A percentile compares a stretch with the other conserved stretches of the same genome.
These are phyloP conservation scores for Penicillium longicatenatum DNA, from an alignment of 495 filamentous ascomycete genomes.

Conservation along the genomic window DNA sequence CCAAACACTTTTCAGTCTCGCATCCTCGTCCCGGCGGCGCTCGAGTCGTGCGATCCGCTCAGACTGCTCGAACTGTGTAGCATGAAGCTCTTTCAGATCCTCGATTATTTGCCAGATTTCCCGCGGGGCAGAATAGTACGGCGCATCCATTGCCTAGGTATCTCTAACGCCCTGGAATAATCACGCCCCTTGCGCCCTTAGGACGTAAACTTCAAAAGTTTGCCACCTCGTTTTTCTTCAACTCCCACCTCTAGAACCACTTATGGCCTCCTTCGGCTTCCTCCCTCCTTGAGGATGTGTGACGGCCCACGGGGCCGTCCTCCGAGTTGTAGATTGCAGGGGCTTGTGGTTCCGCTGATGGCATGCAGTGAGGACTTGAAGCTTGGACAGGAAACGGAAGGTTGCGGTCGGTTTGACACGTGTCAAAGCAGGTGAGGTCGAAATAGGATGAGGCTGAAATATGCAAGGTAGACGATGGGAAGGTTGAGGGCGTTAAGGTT, in stretches of 20 bases:
- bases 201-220: background rate
- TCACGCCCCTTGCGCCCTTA: conserved; percentile 7
- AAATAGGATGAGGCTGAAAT: background rate
- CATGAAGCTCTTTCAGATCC: conserved; percentile 81
- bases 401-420: background rate
- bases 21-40: conserved; percentile 79
- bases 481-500: background rate
- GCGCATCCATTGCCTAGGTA: conserved; percentile 59
- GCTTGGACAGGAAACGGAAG: background rate
- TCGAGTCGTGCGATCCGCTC: conserved; percentile 79
- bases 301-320: conserved; percentile 53
- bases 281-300: conserved; percentile 40
- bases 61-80: conserved; percentile 75
- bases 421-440: background rate
- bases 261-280: conserved; percentile 25
- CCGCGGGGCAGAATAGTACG: conserved; percentile 62
- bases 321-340: conserved; percentile 33
- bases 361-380: conserved; percentile 15
- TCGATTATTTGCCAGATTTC: conserved; percentile 85
- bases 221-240: conserved; percentile 1
- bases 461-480: background rate
- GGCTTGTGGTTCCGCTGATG: conserved; percentile 18
- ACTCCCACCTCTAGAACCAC: conserved; percentile 12
- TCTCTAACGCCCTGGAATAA: background rate
- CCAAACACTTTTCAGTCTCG: conserved; percentile 83